Evolutionary conservation across 139 green algal species (phyloP).

Genomic region (Chlorella ohadii): DNA sequence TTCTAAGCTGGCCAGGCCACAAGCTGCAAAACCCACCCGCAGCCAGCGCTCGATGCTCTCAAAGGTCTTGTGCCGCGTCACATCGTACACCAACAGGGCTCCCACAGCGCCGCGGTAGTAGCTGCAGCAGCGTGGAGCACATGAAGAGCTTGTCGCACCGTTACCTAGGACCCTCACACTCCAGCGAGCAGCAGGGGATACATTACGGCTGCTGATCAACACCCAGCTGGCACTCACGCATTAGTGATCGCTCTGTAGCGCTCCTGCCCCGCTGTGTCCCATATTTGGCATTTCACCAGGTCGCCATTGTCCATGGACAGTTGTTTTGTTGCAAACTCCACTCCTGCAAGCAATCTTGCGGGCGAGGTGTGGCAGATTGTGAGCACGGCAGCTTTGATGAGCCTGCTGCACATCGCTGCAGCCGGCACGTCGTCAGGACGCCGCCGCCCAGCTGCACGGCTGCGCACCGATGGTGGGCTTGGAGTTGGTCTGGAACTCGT

Average conservation of each 20-base stretch:
- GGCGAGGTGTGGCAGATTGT: too few species aligned
- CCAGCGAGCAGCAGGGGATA: too few species aligned
- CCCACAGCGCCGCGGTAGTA: conserved; percentile 98
- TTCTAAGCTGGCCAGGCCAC: not conserved
- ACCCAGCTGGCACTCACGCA: not conserved
- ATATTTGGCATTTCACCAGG: conserved; percentile 97
- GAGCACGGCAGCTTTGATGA: not conserved
- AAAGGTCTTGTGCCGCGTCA: conserved; percentile 95
- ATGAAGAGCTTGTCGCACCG: too few species aligned
- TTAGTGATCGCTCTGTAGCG: conserved; percentile 97
- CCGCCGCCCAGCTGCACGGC: not conserved
- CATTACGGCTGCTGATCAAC: not conserved
- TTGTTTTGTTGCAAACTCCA: conserved; percentile 95
- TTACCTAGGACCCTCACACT: too few species aligned
- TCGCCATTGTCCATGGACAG: conserved; percentile 89
- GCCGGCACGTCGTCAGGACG: too few species aligned
- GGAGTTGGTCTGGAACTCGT: conserved; percentile 96
- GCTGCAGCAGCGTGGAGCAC: too few species aligned
- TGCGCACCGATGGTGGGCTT: conserved; percentile 93
- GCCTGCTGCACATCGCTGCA: too few species aligned
- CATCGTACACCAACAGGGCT: conserved; percentile 97
- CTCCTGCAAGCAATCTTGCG: conserved; percentile 41
- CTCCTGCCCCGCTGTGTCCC: conserved; percentile 97
- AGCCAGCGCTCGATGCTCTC: conserved; percentile 97
- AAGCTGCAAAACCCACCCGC: conserved; percentile 32